phyloP scores from a whole-genome alignment of 2,329 filamentous ascomycete species.

The Didymella arachidicola region DNA sequence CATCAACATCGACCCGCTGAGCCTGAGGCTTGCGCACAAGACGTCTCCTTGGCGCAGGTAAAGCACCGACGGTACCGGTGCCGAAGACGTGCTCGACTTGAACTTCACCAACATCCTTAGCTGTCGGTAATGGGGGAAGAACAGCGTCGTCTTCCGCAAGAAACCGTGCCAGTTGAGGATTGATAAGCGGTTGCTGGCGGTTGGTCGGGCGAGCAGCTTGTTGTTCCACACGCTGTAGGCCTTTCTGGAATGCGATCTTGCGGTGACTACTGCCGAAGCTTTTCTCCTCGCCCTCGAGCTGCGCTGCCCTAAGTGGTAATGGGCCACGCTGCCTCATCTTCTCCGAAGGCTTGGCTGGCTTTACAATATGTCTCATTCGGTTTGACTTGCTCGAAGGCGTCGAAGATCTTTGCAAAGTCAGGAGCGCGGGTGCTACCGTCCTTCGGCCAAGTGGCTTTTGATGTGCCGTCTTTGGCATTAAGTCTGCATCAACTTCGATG shows the following conservation, averaged over 20 bases:
- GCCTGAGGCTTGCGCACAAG: slow-evolving; percentile 51
- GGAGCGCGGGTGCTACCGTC: slow-evolving; percentile 17
- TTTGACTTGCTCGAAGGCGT: slow-evolving; percentile 2
- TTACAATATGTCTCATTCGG: slow-evolving; percentile 6
- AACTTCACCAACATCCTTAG: slow-evolving; percentile 27
- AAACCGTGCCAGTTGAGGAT: slow-evolving; percentile 44
- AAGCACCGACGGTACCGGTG: not conserved
- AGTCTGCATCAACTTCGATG: not conserved
- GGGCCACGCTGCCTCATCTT: slow-evolving; percentile 8
- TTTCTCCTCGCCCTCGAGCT: slow-evolving; percentile 55
- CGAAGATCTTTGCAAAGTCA: slow-evolving; percentile 22
- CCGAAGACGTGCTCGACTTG: not conserved
- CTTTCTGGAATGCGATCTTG: slow-evolving; percentile 49
- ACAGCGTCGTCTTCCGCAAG: slow-evolving; percentile 41
- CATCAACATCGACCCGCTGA: slow-evolving; percentile 56
- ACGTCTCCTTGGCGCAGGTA: slow-evolving; percentile 30
- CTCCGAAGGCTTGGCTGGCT: not conserved
- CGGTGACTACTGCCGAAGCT: slow-evolving; percentile 48
- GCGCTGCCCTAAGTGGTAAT: slow-evolving; percentile 44
- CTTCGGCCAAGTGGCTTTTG: not conserved
- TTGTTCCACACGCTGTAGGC: slow-evolving; percentile 41
- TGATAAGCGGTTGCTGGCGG: slow-evolving; percentile 26
- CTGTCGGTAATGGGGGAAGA: slow-evolving; percentile 31
- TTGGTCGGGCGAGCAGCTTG: slow-evolving; percentile 28
- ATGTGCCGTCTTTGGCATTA: not conserved